phyloP scores from a whole-genome alignment of 163 green algal species.

The Scenedesmus sp. region DNA sequence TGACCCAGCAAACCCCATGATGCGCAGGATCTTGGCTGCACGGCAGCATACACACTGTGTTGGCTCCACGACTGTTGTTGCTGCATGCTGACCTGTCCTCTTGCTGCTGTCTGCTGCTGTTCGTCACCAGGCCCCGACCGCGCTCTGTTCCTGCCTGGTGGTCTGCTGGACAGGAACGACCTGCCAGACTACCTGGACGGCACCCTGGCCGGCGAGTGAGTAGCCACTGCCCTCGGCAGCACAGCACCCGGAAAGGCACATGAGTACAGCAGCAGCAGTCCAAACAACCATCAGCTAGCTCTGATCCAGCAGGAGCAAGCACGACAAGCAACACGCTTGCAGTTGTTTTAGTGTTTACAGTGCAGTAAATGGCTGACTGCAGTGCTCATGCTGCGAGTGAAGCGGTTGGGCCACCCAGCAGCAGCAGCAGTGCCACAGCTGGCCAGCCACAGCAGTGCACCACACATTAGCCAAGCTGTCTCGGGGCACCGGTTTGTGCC shows the following conservation, averaged over 20 bases:
- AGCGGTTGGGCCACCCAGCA: too few relatives aligned
- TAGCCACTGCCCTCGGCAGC: slow-evolving; percentile 29
- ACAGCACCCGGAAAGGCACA: not conserved
- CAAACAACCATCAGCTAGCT: not conserved
- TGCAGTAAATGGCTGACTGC: too few relatives aligned
- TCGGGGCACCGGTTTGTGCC: too few relatives aligned
- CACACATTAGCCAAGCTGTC: too few relatives aligned
- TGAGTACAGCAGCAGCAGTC: not conserved
- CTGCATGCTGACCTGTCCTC: not conserved
- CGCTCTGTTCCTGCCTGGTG: slow-evolving; percentile 89
- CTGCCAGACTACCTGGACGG: slow-evolving; percentile 94
- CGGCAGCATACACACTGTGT: not conserved
- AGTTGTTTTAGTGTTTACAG: too few relatives aligned
- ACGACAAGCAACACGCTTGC: too few relatives aligned
- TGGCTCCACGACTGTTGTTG: not conserved
- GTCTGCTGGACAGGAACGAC: slow-evolving; percentile 87
- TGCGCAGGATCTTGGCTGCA: not conserved
- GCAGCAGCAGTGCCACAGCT: too few relatives aligned
- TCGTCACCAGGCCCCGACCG: slow-evolving; percentile 81
- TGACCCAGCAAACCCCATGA: not conserved
- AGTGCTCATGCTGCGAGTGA: too few relatives aligned
- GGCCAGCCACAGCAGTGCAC: too few relatives aligned
- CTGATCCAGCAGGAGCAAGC: too few relatives aligned
- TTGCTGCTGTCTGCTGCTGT: not conserved
- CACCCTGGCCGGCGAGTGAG: slow-evolving; percentile 90